Evolutionary conservation across 345 rosid genomes (phyloP).

Genomic region (Gossypium stocksii): DNA sequence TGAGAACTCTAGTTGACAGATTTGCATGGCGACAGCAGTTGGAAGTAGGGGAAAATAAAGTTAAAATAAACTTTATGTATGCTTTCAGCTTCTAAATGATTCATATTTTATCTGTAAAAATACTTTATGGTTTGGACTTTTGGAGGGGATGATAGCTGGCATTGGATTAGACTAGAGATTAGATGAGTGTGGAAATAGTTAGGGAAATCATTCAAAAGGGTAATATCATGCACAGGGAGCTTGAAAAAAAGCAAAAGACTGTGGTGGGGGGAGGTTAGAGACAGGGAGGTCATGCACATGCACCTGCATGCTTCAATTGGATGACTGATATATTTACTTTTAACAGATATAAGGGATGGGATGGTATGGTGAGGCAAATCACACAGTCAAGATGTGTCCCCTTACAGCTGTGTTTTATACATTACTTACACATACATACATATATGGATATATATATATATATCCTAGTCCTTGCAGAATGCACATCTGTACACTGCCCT

Average conservation of each 20-base stretch:
- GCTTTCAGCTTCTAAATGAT: neutral
- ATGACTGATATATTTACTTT: too few species aligned
- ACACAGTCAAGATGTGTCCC: neutral
- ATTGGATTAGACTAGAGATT: neutral
- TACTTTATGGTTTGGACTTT: neutral
- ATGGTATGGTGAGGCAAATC: neutral
- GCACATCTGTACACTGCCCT: neutral
- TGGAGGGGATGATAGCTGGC: neutral
- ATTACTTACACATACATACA: too few species aligned
- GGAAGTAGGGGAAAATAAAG: neutral
- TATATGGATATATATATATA: neutral
- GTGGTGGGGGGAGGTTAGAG: slow-evolving; percentile 5
- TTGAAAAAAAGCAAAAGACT: slow-evolving; percentile 6
- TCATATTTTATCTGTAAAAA: neutral
- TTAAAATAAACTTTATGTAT: neutral
- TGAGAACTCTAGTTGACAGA: neutral
- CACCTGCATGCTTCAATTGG: neutral
- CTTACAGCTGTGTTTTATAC: neutral
- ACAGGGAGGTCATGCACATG: neutral
- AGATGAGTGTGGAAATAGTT: neutral
- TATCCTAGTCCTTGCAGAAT: neutral
- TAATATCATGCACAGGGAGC: slow-evolving; percentile 10
- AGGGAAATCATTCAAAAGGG: neutral
- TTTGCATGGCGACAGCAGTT: neutral
- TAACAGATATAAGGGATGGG: too few species aligned